These are phyloP conservation scores for Ophiosphaerella korrae DNA, from an alignment of 2,329 filamentous ascomycete genomes.

Conservation along the genomic window DNA sequence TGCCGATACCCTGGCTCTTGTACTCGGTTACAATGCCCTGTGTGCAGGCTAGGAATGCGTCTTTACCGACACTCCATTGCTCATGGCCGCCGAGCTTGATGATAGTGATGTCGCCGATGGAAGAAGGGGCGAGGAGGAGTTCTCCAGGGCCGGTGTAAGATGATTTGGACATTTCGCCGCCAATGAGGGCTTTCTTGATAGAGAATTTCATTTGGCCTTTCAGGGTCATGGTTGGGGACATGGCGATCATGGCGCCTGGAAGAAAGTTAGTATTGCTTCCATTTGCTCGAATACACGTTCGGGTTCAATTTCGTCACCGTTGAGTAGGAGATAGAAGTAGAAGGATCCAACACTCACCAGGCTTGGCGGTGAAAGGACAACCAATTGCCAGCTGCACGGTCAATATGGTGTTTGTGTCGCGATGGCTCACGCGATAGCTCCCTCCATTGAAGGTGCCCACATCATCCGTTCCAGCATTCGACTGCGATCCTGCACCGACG, in stretches of 20 bases:
- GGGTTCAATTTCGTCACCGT: too few species aligned
- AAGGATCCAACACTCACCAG: conserved; percentile 56
- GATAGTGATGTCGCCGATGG: conserved; percentile 83
- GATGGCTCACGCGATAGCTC: conserved; percentile 89
- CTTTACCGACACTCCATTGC: conserved; percentile 83
- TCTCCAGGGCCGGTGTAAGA: conserved; percentile 90
- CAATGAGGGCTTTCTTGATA: conserved; percentile 86
- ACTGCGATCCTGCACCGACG: conserved; percentile 42
- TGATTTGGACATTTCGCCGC: conserved; percentile 78
- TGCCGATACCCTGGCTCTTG: conserved; percentile 82
- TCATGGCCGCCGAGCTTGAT: conserved; percentile 74
- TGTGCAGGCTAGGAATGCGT: conserved; percentile 84
- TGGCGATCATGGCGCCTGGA: conserved; percentile 86
- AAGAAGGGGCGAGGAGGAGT: conserved; percentile 77
- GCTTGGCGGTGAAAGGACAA: conserved; percentile 80
- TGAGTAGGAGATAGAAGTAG: neutral
- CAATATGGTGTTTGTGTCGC: conserved; percentile 86
- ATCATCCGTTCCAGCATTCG: conserved; percentile 72
- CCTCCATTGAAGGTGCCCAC: conserved; percentile 97
- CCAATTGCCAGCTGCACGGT: conserved; percentile 90
- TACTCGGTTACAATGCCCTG: conserved; percentile 87
- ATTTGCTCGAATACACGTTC: too few species aligned
- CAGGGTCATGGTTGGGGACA: conserved; percentile 86
- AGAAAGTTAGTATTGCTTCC: conserved; percentile 5
- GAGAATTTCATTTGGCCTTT: conserved; percentile 84